A percentile compares a stretch with the other conserved stretches of the same genome.
Conservation (phyloP, 805 yeast genomes). For the Suhomyces faveliae region DNA sequence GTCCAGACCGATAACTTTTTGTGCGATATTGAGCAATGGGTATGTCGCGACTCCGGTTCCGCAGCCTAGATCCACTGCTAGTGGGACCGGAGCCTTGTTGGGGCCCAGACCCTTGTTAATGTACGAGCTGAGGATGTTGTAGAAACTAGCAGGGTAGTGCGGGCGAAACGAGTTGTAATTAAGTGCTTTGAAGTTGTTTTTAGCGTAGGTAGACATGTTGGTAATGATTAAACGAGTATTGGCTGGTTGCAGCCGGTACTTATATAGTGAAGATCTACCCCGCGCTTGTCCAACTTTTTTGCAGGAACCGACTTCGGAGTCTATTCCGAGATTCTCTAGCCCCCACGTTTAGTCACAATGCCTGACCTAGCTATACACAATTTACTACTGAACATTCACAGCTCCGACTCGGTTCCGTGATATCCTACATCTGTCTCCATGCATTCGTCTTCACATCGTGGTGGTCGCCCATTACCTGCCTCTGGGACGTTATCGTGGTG, state of each 20-base stretch:
- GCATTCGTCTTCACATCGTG: no score
- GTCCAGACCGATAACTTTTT: slow-evolving; percentile 46
- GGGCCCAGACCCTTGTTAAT: slow-evolving; percentile 16
- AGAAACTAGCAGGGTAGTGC: slow-evolving; percentile 40
- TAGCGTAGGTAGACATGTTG: slow-evolving; percentile 38
- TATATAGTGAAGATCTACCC: neutral
- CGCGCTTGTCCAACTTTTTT: neutral
- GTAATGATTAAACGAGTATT: neutral
- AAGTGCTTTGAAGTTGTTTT: slow-evolving; percentile 30
- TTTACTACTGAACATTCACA: no score
- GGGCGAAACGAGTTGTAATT: slow-evolving; percentile 42
- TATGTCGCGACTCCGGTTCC: slow-evolving; percentile 55
- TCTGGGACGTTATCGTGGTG: neutral
- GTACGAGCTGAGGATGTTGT: slow-evolving; percentile 27
- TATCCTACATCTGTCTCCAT: no score
- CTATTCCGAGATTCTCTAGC: no score
- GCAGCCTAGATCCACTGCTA: slow-evolving; percentile 46
- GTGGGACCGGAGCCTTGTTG: slow-evolving; percentile 14
- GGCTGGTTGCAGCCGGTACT: neutral
- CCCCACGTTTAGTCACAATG: no score
- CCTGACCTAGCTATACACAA: no score
- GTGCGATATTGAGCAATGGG: slow-evolving; percentile 40
- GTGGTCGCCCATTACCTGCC: no score
- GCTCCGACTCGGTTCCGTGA: no score
- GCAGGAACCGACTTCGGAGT: slow-evolving; percentile 4